Conservation (phyloP, 2,329 filamentous ascomycete species). For the Pyrenophora graminea region DNA sequence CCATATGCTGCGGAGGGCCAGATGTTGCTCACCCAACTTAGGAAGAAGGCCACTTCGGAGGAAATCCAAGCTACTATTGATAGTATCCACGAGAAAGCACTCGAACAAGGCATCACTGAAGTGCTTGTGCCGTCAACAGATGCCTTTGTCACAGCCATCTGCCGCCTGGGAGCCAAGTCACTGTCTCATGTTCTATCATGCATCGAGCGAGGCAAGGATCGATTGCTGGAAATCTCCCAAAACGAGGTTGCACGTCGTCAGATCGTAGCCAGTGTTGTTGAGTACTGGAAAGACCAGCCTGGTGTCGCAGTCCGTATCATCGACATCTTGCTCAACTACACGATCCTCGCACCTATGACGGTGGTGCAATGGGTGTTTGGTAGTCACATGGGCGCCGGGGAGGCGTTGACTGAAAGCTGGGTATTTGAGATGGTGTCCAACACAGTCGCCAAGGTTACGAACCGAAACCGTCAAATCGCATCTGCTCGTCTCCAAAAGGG, state of each 20-base stretch:
- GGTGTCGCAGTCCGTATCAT: conserved; percentile 90
- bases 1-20: conserved; percentile 85
- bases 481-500: conserved; percentile 63
- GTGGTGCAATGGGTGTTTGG: conserved; percentile 90
- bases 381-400: conserved; percentile 66
- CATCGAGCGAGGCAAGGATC: conserved; percentile 92
- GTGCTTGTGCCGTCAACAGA: conserved; percentile 86
- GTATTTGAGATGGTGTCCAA: conserved; percentile 88
- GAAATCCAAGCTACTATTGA: conserved; percentile 83
- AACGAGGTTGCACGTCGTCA: conserved; percentile 77
- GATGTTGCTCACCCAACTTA: conserved; percentile 77
- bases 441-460: conserved; percentile 88
- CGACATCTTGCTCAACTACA: conserved; percentile 97
- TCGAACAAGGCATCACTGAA: conserved; percentile 69
- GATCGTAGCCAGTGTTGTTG: conserved; percentile 86
- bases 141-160: conserved; percentile 90
- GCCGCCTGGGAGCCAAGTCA: conserved; percentile 92
- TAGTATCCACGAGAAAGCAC: conserved; percentile 78
- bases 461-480: conserved; percentile 80
- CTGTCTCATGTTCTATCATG: conserved; percentile 93
- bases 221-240: conserved; percentile 77
- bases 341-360: conserved; percentile 81
- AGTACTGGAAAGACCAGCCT: conserved; percentile 91
- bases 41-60: conserved; percentile 81
- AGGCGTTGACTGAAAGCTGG: conserved; percentile 72